Conservation (phyloP, 2,329 filamentous ascomycete species). For the Colletotrichum phormii region DNA sequence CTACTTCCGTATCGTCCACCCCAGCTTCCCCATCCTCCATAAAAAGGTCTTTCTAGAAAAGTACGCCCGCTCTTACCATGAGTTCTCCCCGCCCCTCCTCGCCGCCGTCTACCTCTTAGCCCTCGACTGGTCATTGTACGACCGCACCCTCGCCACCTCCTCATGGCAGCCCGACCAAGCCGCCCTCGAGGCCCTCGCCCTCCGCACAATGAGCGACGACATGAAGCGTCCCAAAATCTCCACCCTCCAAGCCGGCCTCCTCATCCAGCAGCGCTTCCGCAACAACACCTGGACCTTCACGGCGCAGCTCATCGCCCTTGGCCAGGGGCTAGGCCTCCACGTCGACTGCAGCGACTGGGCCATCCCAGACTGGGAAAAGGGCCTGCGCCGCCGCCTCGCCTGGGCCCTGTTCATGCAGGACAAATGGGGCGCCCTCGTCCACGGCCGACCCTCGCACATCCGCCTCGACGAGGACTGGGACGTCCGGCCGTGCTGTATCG, state of each 20-base stretch:
- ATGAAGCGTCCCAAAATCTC: slow-evolving; percentile 66
- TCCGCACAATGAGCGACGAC: slow-evolving; percentile 58
- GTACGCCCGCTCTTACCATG: slow-evolving; percentile 66
- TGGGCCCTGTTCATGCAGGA: slow-evolving; percentile 77
- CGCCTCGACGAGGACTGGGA: slow-evolving; percentile 65
- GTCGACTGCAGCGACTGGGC: slow-evolving; percentile 72
- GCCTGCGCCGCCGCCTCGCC: slow-evolving; percentile 69
- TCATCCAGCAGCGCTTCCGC: slow-evolving; percentile 62
- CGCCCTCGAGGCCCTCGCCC: slow-evolving; percentile 52
- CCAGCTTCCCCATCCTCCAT: slow-evolving; percentile 68
- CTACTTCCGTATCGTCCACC: slow-evolving; percentile 73
- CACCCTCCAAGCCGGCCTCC: slow-evolving; percentile 65
- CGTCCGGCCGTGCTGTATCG: slow-evolving; percentile 50
- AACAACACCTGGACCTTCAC: slow-evolving; percentile 62
- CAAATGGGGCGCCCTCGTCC: slow-evolving; percentile 68
- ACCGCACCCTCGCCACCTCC: slow-evolving; percentile 57
- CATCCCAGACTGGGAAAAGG: slow-evolving; percentile 72
- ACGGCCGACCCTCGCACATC: slow-evolving; percentile 68
- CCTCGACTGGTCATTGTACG: slow-evolving; percentile 70
- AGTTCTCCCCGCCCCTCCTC: slow-evolving; percentile 69
- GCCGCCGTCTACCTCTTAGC: slow-evolving; percentile 73
- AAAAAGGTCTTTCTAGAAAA: slow-evolving; percentile 73
- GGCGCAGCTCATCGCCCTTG: slow-evolving; percentile 66
- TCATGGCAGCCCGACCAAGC: slow-evolving; percentile 46
- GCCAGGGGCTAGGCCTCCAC: slow-evolving; percentile 69